Evolutionary conservation across 768 basidiomycete genomes (phyloP), one percentile per base, ranked within the genome.

Genomic region (Serendipita indica): DNA sequence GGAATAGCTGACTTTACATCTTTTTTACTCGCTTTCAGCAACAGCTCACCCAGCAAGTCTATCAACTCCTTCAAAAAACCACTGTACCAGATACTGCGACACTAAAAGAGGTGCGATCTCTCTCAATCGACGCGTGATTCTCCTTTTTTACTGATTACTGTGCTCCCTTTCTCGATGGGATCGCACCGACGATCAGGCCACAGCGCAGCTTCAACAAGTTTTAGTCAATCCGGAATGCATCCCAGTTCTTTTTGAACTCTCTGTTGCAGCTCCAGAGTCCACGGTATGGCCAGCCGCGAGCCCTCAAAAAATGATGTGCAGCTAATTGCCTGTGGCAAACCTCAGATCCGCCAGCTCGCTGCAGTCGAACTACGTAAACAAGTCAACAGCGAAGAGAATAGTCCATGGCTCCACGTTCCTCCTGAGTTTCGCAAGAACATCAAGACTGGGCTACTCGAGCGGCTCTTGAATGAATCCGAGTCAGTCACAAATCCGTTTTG

Each of bases 341-440:
- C 28, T 57, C 67, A 99, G 93, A 83, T 97, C 62, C 88, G 92
- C 62, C 96, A 99, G 81, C 79, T 99, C 20, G 89, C 93, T 49
- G 92, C 93, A 5, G 92, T 97, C 58, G 96, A 99, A 72, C 77
- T 97, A 69, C 80, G 94, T 65, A 99, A 99, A 76, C 87, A 94
- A 60, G 80, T 97, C 61, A 69, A 77, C 27, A 79, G 82, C 68
- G 84, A 84, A 65, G 87, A 84, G 64, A 86, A 85, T 54, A 80
- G 78, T 68, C 71, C 93, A 32, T 99, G 96, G 96, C 74, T 80
- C 18, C 74, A 79, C 59, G 77, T 89, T 28, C 71, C 80, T 33
- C 77, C 79, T 67, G 73, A 75, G 34, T 75, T 84, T 61, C 84
- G 94, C 39, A 76, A 82, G 63, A 77, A 86, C 69, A 89, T 99